Evolutionary conservation across 345 rosid genomes (phyloP).

Genomic region (Excoecaria agallocha): DNA sequence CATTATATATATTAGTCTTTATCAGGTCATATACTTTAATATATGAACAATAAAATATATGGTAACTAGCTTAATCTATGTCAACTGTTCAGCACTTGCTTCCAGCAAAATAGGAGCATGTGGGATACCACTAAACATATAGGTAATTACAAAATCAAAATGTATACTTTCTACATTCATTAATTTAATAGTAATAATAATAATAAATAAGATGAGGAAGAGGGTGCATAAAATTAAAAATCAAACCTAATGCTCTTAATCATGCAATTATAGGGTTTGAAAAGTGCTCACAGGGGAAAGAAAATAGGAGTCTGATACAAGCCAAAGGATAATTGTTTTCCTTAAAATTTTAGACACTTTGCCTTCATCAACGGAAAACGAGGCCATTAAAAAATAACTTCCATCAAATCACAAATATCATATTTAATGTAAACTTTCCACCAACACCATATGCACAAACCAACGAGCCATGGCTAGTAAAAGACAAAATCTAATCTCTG

Average conservation of each 20-base stretch:
- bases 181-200: neutral
- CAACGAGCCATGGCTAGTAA: neutral
- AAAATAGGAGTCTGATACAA: too few species aligned
- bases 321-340: too few species aligned
- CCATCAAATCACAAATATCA: neutral
- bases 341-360: too few species aligned
- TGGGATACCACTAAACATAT: slow-evolving; percentile 11
- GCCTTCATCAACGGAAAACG: too few species aligned
- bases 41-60: neutral
- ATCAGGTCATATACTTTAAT: neutral
- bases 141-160: neutral
- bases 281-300: too few species aligned
- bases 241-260: too few species aligned
- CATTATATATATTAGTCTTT: too few species aligned
- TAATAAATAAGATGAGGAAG: neutral
- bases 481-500: too few species aligned
- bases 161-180: neutral
- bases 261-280: too few species aligned
- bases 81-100: neutral
- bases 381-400: neutral
- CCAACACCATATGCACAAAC: neutral
- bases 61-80: neutral
- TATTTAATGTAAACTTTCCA: neutral
- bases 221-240: too few species aligned
- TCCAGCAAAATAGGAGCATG: slow-evolving; percentile 26